Conservation (phyloP, 805 yeast genomes). For the Dipodascopsis uninucleata region DNA sequence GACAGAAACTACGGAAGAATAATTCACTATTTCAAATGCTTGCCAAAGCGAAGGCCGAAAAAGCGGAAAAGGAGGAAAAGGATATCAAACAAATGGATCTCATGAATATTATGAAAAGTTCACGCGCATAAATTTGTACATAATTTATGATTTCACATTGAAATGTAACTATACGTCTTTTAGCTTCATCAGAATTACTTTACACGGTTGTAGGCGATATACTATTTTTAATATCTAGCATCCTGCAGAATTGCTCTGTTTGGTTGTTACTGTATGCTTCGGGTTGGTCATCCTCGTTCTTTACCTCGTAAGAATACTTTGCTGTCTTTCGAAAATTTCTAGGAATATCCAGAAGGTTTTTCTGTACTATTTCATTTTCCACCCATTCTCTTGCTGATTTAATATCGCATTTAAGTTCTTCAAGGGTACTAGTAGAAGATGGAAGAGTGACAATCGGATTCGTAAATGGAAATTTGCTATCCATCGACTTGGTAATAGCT, state of each 20-base stretch:
- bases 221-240: constrained; percentile 29
- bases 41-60: constrained; percentile 23
- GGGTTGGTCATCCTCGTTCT: constrained; percentile 4
- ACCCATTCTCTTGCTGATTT: constrained; percentile 34
- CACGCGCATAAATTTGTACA: too few relatives aligned
- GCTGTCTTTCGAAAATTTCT: constrained; percentile 30
- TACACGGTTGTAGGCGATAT: constrained; percentile 14
- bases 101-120: constrained; percentile 19
- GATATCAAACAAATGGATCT: constrained; percentile 11
- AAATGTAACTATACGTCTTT: not conserved
- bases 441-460: too few relatives aligned
- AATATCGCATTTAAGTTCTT: constrained; percentile 18
- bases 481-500: constrained; percentile 34
- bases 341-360: constrained; percentile 32
- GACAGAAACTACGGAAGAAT: constrained; percentile 24
- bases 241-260: constrained; percentile 31
- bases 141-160: not conserved
- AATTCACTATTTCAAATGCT: constrained; percentile 22
- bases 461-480: too few relatives aligned
- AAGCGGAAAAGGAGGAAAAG: constrained; percentile 2
- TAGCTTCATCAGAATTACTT: too few relatives aligned
- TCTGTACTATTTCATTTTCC: constrained; percentile 30
- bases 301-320: not conserved
- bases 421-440: too few relatives aligned
- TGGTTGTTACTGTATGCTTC: constrained; percentile 30